Evolutionary conservation across 1,139 yeast species (phyloP).

Genomic region (Debaryomycetaceae sp.): DNA sequence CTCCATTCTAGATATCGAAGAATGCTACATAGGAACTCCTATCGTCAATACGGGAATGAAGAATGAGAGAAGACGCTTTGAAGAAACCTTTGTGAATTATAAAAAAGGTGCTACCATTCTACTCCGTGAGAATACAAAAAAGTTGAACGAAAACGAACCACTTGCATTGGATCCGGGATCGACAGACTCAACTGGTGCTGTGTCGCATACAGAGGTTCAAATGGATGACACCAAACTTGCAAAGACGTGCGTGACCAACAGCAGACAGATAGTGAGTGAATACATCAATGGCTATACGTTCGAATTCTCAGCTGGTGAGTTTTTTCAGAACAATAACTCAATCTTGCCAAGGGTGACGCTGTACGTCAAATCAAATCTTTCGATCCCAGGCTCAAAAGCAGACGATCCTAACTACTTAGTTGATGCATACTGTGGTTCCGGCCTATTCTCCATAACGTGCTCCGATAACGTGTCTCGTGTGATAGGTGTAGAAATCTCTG

Average conservation of each 20-base stretch:
- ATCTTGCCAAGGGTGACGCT: slow-evolving; percentile 78
- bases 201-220: slow-evolving; percentile 23
- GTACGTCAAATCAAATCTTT: slow-evolving; percentile 72
- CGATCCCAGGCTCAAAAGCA: slow-evolving; percentile 33
- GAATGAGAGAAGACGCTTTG: slow-evolving; percentile 62
- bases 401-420: slow-evolving; percentile 62
- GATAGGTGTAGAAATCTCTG: slow-evolving; percentile 91
- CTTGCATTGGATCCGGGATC: slow-evolving; percentile 36
- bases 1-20: slow-evolving; percentile 80
- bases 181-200: slow-evolving; percentile 31
- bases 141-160: slow-evolving; percentile 24
- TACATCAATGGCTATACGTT: slow-evolving; percentile 70
- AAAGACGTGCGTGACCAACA: slow-evolving; percentile 61
- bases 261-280: slow-evolving; percentile 80
- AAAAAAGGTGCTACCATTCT: slow-evolving; percentile 86
- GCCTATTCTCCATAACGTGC: slow-evolving; percentile 85
- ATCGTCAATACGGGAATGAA: slow-evolving; percentile 70
- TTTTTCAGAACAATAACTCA: slow-evolving; percentile 93
- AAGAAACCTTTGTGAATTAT: slow-evolving; percentile 48
- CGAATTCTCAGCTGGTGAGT: slow-evolving; percentile 89
- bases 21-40: slow-evolving; percentile 83
- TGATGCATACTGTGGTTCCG: slow-evolving; percentile 98
- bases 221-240: slow-evolving; percentile 14
- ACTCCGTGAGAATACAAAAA: slow-evolving; percentile 70
- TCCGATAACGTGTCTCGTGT: slow-evolving; percentile 75